Evolutionary conservation across 1,284 basidiomycete genomes (phyloP).

Genomic region (Omphalotus olearius): DNA sequence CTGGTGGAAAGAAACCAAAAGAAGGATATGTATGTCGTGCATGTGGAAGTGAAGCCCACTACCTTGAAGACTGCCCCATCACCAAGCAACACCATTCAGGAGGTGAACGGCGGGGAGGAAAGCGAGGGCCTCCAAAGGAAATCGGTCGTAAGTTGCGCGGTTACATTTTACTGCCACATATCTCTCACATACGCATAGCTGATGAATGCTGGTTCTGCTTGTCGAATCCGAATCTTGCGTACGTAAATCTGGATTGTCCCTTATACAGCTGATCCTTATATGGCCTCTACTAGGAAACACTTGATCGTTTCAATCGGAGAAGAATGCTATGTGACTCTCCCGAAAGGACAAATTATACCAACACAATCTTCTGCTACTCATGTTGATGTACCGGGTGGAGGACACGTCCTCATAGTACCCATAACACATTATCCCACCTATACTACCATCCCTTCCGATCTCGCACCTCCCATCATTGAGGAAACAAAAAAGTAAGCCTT

Average conservation of each 20-base stretch:
- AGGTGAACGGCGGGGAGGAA: conserved; percentile 32
- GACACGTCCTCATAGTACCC: conserved; percentile 88
- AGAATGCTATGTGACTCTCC: conserved; percentile 90
- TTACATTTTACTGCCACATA: neutral
- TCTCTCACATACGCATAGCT: conserved; percentile 37
- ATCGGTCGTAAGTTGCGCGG: conserved; percentile 59
- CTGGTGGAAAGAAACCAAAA: conserved; percentile 73
- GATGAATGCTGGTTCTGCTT: conserved; percentile 96
- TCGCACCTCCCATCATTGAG: conserved; percentile 68
- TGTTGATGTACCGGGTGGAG: conserved; percentile 78
- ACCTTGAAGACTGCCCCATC: conserved; percentile 82
- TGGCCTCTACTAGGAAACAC: conserved; percentile 65
- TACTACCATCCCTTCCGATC: conserved; percentile 68
- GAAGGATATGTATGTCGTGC: conserved; percentile 85
- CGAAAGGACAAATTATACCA: conserved; percentile 89
- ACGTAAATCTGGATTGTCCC: conserved; percentile 23
- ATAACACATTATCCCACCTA: conserved; percentile 68
- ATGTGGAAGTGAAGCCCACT: conserved; percentile 81
- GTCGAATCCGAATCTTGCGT: conserved; percentile 87
- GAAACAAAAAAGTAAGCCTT: conserved; percentile 69
- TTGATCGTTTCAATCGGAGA: conserved; percentile 89
- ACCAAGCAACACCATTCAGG: conserved; percentile 43
- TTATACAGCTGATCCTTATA: neutral
- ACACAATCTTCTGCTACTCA: conserved; percentile 51
- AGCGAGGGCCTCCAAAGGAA: conserved; percentile 67